Percentiles rank a stretch among this genome's conserved stretches.
phyloP scores from a whole-genome alignment of 192 early-diverging fungal species.

The Coemansia sp. region DNA sequence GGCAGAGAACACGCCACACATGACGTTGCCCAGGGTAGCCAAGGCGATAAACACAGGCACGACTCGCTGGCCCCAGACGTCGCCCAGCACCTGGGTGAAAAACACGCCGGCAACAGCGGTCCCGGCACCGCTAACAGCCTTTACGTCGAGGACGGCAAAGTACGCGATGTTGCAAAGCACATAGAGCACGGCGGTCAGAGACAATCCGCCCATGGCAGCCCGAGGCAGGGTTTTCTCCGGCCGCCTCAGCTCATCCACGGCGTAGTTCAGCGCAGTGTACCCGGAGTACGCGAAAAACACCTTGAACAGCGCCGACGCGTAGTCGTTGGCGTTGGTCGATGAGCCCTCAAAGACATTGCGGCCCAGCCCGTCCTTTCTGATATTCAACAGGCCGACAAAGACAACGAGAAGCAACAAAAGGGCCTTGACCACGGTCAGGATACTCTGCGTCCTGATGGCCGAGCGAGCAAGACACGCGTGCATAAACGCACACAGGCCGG shows the following conservation, averaged over 20 bases:
- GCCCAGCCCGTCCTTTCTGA: not conserved
- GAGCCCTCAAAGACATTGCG: constrained; percentile 23
- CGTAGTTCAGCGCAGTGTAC: constrained; percentile 60
- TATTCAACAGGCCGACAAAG: constrained; percentile 20
- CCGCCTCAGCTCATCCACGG: constrained; percentile 57
- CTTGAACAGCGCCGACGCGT: constrained; percentile 49
- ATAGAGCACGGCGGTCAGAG: constrained; percentile 55
- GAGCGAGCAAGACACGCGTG: constrained; percentile 26
- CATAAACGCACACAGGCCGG: constrained; percentile 22
- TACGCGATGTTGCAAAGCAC: constrained; percentile 57
- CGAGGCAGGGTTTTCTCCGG: constrained; percentile 61
- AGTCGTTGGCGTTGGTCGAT: constrained; percentile 28
- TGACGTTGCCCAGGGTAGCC: constrained; percentile 50
- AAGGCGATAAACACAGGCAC: constrained; percentile 51
- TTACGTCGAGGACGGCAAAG: constrained; percentile 51
- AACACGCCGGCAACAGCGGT: constrained; percentile 55
- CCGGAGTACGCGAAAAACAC: constrained; percentile 60
- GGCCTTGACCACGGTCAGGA: constrained; percentile 49
- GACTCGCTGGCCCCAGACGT: constrained; percentile 47
- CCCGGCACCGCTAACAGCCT: constrained; percentile 23
- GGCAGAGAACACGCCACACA: constrained; percentile 42
- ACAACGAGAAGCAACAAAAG: constrained; percentile 48
- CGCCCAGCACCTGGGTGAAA: constrained; percentile 47
- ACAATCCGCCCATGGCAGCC: constrained; percentile 54
- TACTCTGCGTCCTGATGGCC: constrained; percentile 37